Base-by-base conservation (phyloP, 176 grass and related monocot genomes). In the Typha latifolia region DNA sequence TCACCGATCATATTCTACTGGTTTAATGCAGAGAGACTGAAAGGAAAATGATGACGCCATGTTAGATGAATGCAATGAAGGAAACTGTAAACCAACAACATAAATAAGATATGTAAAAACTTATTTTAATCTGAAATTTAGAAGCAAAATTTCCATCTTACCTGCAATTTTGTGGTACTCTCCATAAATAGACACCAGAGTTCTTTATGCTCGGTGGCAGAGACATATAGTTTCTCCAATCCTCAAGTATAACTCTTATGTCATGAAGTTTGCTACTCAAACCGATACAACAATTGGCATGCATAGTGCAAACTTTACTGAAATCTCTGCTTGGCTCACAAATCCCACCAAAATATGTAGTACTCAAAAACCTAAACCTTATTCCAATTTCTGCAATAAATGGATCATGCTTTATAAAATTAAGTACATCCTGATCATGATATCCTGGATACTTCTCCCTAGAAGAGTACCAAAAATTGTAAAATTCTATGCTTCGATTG, bases 241-340 rank as follows among this genome's bases (percentile, higher is more conserved):
- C 78, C 61, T 84, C 84, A 76, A 84, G 73, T 48, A 91, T 80
- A 63, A 87, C 75, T 67, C 79, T 87, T 72, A 87, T 27, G 79
- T 87, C 84, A 74, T 91, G 78, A 49, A 91, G 56, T 34, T 87
- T 87, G 85, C 81, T 87, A 48, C 70, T 72, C 55, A 91, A 49
- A n/a, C 84, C 81, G 74, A 91, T 84, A 62, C 84, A 91, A 64
- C 84, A 91, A 51, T 82, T 91, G 48, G 75, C 84, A 77, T 91
- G 89, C 89, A 91, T 91, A 12, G 89, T 84, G 72, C 84, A 82
- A 77, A 87, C 84, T 48, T 87, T 79, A 3, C 85, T 81, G 21
- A 84, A 82, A 84, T 87, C 49, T 82, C 64, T 72, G 53, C 84
- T 87, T 53, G 84, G 81, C 55, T 91, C 89, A 79, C 89, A 91